phyloP scores from a whole-genome alignment of 805 yeast genomes.

The Maudiozyma serrabonitensis region DNA sequence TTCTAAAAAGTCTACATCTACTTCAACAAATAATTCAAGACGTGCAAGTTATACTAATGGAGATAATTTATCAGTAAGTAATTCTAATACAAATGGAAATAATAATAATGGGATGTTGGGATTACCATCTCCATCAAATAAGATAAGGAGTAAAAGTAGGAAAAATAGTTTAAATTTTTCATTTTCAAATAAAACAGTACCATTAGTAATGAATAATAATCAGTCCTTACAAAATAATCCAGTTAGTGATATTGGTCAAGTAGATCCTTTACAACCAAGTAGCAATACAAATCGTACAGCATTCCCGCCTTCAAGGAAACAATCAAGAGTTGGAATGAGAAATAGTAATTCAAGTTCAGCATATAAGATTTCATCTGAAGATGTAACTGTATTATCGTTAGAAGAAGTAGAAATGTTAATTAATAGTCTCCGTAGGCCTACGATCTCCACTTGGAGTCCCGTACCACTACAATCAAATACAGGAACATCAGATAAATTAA shows the following conservation, averaged over 20 bases:
- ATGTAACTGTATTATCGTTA: slow-evolving; percentile 25
- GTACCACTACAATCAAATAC: slow-evolving; percentile 34
- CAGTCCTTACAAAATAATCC: not conserved
- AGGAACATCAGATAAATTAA: slow-evolving; percentile 38
- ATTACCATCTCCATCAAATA: not conserved
- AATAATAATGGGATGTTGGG: slow-evolving; percentile 4
- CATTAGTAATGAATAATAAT: not conserved
- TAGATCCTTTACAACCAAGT: slow-evolving; percentile 7
- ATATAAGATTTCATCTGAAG: slow-evolving; percentile 1
- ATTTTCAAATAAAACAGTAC: not conserved
- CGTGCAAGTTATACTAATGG: slow-evolving; percentile 16
- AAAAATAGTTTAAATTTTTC: slow-evolving; percentile 2
- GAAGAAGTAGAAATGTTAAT: slow-evolving; percentile 33
- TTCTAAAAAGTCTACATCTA: no score
- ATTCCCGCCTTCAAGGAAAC: not conserved
- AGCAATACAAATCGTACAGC: not conserved
- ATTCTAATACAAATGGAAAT: not conserved
- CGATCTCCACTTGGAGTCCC: slow-evolving; percentile 51
- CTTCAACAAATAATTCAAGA: slow-evolving; percentile 7
- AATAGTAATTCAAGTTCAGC: not conserved
- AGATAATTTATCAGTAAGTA: not conserved
- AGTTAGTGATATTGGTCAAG: not conserved
- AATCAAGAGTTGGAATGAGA: not conserved
- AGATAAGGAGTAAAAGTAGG: slow-evolving; percentile 6
- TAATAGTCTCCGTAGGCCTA: slow-evolving; percentile 26